Evolutionary conservation across 805 yeast species (phyloP).

Genomic region (Schwanniomyces vanrijiae): DNA sequence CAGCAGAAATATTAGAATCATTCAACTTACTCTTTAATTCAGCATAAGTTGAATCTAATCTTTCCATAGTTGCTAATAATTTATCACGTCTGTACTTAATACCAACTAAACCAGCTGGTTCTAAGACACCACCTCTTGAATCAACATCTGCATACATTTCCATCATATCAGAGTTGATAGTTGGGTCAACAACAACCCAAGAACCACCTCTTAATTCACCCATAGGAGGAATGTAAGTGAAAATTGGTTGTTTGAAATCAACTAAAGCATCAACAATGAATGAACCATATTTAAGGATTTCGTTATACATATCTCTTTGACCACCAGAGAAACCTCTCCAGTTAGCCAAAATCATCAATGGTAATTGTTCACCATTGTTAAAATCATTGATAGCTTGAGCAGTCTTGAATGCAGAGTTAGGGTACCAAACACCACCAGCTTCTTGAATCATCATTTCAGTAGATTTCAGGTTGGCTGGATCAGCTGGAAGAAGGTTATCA

Average conservation of each 20-base stretch:
- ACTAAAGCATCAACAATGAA: conserved; percentile 96
- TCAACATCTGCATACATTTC: conserved; percentile 98
- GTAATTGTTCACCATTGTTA: conserved; percentile 97
- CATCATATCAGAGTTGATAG: conserved; percentile 95
- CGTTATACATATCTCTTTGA: conserved; percentile 99
- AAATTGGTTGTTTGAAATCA: conserved; percentile 93
- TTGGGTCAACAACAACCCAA: conserved; percentile 99
- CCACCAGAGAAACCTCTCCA: conserved; percentile 99
- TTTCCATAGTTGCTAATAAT: conserved; percentile 83
- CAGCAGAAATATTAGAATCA: conserved; percentile 52
- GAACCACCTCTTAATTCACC: conserved; percentile 99
- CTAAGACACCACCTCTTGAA: conserved; percentile 95
- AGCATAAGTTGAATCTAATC: conserved; percentile 78
- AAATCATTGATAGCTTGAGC: conserved; percentile 98
- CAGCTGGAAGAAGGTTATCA: conserved; percentile 93
- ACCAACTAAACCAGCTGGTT: conserved; percentile 99
- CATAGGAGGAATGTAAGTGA: conserved; percentile 95
- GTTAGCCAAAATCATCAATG: conserved; percentile 95
- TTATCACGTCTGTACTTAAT: conserved; percentile 95
- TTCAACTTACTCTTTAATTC: conserved; percentile 62
- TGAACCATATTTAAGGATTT: conserved; percentile 95
- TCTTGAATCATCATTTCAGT: conserved; percentile 86
- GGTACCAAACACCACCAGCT: conserved; percentile 99
- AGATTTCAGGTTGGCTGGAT: conserved; percentile 96
- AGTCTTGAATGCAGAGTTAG: conserved; percentile 98